A percentile compares a stretch with the other conserved stretches of the same genome.
Evolutionary conservation across 768 basidiomycete genomes (phyloP).

Genomic region (Phylloporus arenicola): DNA sequence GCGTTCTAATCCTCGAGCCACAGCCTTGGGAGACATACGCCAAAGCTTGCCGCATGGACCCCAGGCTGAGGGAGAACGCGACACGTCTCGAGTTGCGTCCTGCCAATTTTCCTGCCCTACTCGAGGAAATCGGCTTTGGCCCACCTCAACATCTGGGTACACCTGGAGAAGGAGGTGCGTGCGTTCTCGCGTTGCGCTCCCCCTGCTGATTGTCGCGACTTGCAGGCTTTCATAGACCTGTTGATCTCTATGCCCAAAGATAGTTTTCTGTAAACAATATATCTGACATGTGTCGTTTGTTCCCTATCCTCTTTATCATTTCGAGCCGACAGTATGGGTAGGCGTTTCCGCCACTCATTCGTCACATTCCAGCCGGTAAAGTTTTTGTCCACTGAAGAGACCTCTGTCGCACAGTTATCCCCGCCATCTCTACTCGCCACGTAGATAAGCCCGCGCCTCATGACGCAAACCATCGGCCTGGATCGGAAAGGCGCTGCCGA

Average conservation of each 20-base stretch:
- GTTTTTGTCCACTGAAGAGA: too few species aligned
- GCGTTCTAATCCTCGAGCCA: constrained; percentile 73
- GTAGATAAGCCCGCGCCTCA: too few species aligned
- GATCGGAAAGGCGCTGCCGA: too few species aligned
- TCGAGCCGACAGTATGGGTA: too few species aligned
- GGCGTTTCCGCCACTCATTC: too few species aligned
- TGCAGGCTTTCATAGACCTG: constrained; percentile 32
- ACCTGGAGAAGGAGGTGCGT: constrained; percentile 61
- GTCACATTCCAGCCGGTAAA: too few species aligned
- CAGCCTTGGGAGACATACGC: constrained; percentile 83
- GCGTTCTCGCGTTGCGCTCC: too few species aligned
- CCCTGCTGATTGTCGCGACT: constrained; percentile 1
- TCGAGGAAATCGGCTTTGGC: constrained; percentile 61
- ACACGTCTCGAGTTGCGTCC: constrained; percentile 55
- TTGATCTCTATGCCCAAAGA: constrained; percentile 57
- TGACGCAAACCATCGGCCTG: too few species aligned
- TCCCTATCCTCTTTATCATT: too few species aligned
- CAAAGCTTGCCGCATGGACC: constrained; percentile 67
- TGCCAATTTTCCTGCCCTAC: constrained; percentile 49
- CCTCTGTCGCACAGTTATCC: too few species aligned
- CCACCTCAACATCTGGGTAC: constrained; percentile 44
- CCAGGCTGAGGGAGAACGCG: constrained; percentile 57
- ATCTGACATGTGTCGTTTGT: too few species aligned
- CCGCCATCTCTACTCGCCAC: too few species aligned
- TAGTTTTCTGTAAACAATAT: background rate